Percentiles rank a stretch among this genome's conserved stretches.
phyloP scores from a whole-genome alignment of 768 basidiomycete genomes.

The Sarcomyxa edulis region DNA sequence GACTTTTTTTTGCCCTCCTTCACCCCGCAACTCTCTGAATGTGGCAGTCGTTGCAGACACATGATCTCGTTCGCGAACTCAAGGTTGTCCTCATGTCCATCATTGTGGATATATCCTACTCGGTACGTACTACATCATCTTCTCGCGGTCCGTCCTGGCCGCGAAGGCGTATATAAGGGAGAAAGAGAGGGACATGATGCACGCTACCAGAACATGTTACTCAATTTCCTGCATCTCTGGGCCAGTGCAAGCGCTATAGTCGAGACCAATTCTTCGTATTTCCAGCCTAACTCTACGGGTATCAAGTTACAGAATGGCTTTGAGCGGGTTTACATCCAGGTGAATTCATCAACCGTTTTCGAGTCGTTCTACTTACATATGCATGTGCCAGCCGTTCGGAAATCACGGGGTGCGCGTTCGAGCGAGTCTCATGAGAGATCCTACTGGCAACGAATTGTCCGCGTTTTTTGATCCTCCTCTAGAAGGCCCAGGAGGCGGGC shows the following conservation, averaged over 20 bases:
- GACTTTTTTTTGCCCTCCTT: too few species aligned
- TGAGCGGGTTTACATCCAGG: conserved; percentile 28
- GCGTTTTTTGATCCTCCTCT: conserved; percentile 30
- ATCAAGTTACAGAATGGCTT: conserved; percentile 31
- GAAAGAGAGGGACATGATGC: too few species aligned
- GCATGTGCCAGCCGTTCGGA: conserved; percentile 25
- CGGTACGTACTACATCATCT: too few species aligned
- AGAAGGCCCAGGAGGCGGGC: conserved; percentile 25
- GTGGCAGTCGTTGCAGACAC: too few species aligned
- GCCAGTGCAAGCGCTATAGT: neutral
- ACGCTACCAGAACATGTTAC: neutral
- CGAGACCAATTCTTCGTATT: conserved; percentile 12
- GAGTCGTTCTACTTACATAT: neutral
- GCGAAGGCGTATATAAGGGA: too few species aligned
- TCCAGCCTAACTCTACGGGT: conserved; percentile 23
- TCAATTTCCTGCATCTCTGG: neutral
- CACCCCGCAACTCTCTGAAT: too few species aligned
- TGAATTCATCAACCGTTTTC: conserved; percentile 7
- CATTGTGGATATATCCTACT: too few species aligned
- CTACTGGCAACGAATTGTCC: conserved; percentile 26
- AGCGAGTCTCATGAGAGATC: conserved; percentile 26
- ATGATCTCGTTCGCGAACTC: too few species aligned
- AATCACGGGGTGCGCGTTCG: conserved; percentile 30
- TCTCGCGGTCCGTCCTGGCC: too few species aligned
- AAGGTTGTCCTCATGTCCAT: too few species aligned